Evolutionary conservation across 2,329 filamentous ascomycete genomes (phyloP).

Genomic region (Septoria linicola): DNA sequence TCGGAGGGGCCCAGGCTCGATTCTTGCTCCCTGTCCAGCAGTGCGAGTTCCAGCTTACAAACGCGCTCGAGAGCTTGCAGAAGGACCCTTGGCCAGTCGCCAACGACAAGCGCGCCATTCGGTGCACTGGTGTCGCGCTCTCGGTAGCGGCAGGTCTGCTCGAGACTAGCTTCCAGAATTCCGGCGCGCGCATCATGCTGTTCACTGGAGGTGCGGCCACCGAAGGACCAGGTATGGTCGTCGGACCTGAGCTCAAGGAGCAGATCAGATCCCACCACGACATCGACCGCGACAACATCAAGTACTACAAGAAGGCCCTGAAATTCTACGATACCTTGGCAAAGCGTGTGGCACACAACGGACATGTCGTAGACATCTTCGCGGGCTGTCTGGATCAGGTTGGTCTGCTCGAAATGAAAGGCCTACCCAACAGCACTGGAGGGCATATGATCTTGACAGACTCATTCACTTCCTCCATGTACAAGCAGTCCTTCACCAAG

Average conservation of each 20-base stretch:
- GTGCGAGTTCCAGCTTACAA: conserved; percentile 96
- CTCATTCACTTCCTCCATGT: conserved; percentile 98
- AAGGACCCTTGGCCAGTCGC: conserved; percentile 97
- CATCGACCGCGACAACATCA: conserved; percentile 97
- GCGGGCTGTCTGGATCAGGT: conserved; percentile 97
- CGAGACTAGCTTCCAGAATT: conserved; percentile 93
- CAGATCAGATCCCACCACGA: conserved; percentile 98
- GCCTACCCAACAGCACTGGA: conserved; percentile 90
- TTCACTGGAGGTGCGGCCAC: conserved; percentile 94
- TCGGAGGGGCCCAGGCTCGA: conserved; percentile 77
- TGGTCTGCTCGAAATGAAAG: conserved; percentile 96
- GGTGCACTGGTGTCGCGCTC: conserved; percentile 93
- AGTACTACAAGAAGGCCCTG: conserved; percentile 98
- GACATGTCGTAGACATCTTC: conserved; percentile 96
- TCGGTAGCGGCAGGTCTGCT: conserved; percentile 90
- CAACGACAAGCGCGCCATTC: conserved; percentile 83
- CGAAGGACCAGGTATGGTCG: conserved; percentile 94
- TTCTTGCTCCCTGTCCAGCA: conserved; percentile 94
- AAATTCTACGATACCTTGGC: conserved; percentile 97
- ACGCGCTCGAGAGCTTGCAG: conserved; percentile 90
- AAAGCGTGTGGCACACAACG: conserved; percentile 92
- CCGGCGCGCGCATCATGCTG: conserved; percentile 92
- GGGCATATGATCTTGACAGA: conserved; percentile 98
- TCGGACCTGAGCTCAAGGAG: conserved; percentile 91
- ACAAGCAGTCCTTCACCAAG: conserved; percentile 95